Base-by-base conservation (phyloP, 768 basidiomycete species). In the Boletales sp. region DNA sequence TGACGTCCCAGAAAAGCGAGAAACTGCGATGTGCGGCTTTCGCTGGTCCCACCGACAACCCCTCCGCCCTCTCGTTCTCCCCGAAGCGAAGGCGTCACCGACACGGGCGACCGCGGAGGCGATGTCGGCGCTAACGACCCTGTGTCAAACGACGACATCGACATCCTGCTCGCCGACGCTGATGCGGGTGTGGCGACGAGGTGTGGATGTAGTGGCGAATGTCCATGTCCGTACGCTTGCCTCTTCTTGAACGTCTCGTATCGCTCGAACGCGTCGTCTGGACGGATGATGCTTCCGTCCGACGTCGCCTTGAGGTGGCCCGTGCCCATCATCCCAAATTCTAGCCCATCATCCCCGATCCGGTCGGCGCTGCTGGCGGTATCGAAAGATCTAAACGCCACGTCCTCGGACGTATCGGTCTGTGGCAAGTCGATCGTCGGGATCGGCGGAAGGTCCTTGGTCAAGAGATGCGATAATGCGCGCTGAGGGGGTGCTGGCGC, bases 191-290 rank as follows among this genome's bases (percentile, higher is more conserved):
- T 17, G 2, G 50, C 8, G 14, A 36, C 35, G 13, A 32, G 37
- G 4, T 56, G 48, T 0, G 51, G 41, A 31, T 27, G 21, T 1
- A 49, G 43, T 8, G 57, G 62, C 1, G 47, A 47, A n/a, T 53
- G 53, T 0, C 40, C 42, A 6, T 14, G 34, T 12, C 34, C 34
- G 34, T 58, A 55, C 15, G 52, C 69, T 45, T 78, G 76, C 39
- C 68, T 70, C 60, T 82, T 80, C 61, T 81, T 81, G 69, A 85
- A 94, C n/a, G 83, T 74, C 64, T 94, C 90, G 62, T 95, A 97
- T 34, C 91, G 77, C 49, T 90, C 89, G 65, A 87, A 95, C 0
- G 94, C 94, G 65, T 95, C 92, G 58, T 92, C 86, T 34, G 88
- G 70, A 6, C 67, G 73, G 5, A 53, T 5, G 31, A 56, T 31